Conservation (phyloP, 75 land plant genomes). For the Picea glauca region DNA sequence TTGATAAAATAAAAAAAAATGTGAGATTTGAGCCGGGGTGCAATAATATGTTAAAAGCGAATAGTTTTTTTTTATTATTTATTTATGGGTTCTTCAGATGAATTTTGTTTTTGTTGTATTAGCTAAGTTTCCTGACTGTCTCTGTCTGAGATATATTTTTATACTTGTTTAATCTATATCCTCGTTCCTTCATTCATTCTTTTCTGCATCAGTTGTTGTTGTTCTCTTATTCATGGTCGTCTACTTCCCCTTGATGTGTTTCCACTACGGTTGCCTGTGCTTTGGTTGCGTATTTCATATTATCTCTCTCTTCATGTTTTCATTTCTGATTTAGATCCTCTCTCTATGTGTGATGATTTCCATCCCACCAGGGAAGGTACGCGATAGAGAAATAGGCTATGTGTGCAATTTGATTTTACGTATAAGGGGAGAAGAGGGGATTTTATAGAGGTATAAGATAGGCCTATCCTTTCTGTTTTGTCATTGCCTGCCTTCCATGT, state of each 20-base stretch:
- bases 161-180: neutral
- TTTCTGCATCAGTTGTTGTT: neutral
- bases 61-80: neutral
- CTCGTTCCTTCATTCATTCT: neutral
- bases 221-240: neutral
- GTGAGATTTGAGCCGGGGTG: neutral
- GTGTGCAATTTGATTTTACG: neutral
- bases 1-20: too few relatives aligned
- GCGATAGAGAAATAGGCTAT: neutral
- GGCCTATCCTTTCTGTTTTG: too few relatives aligned
- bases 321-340: neutral
- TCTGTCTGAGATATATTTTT: slow-evolving; percentile 10
- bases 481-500: too few relatives aligned
- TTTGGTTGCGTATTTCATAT: neutral
- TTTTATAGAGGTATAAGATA: too few relatives aligned
- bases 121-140: slow-evolving; percentile 10
- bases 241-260: neutral
- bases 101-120: neutral
- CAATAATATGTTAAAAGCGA: neutral
- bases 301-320: neutral
- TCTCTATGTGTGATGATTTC: neutral
- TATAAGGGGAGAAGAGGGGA: neutral
- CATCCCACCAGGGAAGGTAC: too few relatives aligned
- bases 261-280: neutral
- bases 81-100: neutral